Conservation (phyloP, 2,329 filamentous ascomycete genomes). For the Tolypocladium amazonense region DNA sequence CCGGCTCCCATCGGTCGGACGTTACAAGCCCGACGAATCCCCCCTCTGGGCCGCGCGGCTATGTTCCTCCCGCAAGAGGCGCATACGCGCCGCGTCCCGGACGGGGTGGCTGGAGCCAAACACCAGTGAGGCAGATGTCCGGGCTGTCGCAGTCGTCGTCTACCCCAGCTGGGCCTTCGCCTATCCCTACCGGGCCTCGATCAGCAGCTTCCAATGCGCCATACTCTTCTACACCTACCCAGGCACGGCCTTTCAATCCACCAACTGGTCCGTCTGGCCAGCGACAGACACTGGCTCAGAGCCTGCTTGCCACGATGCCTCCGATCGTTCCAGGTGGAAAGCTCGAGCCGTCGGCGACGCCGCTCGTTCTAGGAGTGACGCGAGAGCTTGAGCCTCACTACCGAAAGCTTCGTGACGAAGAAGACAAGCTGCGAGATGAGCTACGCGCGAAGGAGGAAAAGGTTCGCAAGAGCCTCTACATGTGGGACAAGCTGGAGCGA, state of each 20-base stretch:
- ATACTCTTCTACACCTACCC: conserved; percentile 27
- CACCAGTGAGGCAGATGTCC: conserved; percentile 20
- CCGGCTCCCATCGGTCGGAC: conserved; percentile 23
- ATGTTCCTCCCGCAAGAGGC: conserved; percentile 33
- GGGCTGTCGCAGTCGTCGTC: conserved; percentile 27
- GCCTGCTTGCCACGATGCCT: conserved; percentile 38
- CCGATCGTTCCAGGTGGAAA: conserved; percentile 44
- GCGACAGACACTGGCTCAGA: conserved; percentile 39
- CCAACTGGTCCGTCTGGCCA: conserved; percentile 41
- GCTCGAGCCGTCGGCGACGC: conserved; percentile 34
- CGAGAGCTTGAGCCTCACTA: conserved; percentile 45
- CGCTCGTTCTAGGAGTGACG: conserved; percentile 35
- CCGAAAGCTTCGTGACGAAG: conserved; percentile 44
- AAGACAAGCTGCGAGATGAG: conserved; percentile 45
- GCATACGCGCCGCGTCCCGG: conserved; percentile 33
- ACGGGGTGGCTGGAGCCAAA: conserved; percentile 32
- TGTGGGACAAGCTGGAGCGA: conserved; percentile 44
- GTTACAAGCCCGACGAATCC: conserved; percentile 36
- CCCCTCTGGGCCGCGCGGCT: conserved; percentile 44
- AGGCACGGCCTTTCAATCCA: conserved; percentile 42
- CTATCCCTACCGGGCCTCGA: conserved; percentile 39
- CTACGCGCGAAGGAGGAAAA: conserved; percentile 42
- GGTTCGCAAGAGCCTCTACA: conserved; percentile 38
- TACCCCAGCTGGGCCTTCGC: conserved; percentile 25
- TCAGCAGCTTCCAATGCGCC: conserved; percentile 18